Base-by-base conservation (phyloP, 306 rosid species). In the Fragaria iinumae region DNA sequence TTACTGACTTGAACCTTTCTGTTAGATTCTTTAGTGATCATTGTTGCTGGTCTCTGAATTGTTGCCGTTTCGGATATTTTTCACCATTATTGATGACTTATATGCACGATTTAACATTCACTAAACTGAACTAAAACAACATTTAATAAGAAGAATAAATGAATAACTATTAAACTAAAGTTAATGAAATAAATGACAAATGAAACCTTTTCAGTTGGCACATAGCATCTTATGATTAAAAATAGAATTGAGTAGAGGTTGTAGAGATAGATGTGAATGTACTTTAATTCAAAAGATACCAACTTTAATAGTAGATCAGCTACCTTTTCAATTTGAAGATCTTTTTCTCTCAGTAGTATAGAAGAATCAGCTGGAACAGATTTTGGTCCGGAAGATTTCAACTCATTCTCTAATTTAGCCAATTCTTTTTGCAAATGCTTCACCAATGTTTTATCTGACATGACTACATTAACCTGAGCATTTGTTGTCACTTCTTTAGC, bases 391-490 rank as follows among this genome's bases (percentile, higher is more conserved):
- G 93, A 80, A 77, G 74, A 80, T 81, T 84, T 88, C 84, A 93
- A 63, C 83, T 93, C 98, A 56, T 59, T 89, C 88, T 91, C 92
- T 84, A 96, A 63, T 79, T 93, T 91, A 48, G 89, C 89, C 91
- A 96, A 78, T 83, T 96, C 97, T 78, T 84, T 96, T 68, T 96
- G 93, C 76, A 96, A 81, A 75, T 96, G 95, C 87, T 93, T 96
- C 73, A 96, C 98, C 83, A 96, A 80, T 27, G 97, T 97, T 88
- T 89, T 96, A 80, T 96, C 99, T 32, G 99, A 96, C 91, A 96
- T 68, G 62, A 96, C 93, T 71, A 91, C 91, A 79, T 96, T 96
- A 62, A 96, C 98, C 77, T 87, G 95, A 75, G 99, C 99, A 69
- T 85, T 89, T 49, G 98, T 96, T 67, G 90, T 25, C 77, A 96